phyloP scores from a whole-genome alignment of 352 stramenopile genomes.

The Phytophthora megakarya region DNA sequence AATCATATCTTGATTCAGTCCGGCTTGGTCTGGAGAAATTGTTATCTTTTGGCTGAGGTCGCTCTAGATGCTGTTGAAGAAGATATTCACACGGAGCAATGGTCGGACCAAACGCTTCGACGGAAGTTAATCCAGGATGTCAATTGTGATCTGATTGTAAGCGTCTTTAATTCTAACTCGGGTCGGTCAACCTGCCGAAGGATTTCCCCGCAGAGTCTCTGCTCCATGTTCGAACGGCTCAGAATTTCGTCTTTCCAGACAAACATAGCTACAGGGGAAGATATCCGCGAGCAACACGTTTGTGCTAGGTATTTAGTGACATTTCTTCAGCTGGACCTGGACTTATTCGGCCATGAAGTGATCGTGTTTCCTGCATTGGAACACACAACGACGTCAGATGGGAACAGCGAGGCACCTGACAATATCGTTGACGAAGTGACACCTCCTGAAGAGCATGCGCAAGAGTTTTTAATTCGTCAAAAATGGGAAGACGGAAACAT shows the following conservation, averaged over 20 bases:
- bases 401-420: constrained; percentile 1
- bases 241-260: background rate
- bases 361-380: constrained; percentile 59
- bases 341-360: constrained; percentile 58
- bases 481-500: constrained; percentile 23
- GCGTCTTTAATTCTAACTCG: constrained; percentile 52
- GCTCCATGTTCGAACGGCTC: constrained; percentile 14
- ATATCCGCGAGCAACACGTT: constrained; percentile 18
- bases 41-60: constrained; percentile 53
- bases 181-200: constrained; percentile 27
- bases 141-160: constrained; percentile 36
- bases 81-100: background rate
- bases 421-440: background rate
- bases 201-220: constrained; percentile 28
- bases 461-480: constrained; percentile 6
- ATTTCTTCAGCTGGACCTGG: constrained; percentile 56
- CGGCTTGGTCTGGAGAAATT: constrained; percentile 58
- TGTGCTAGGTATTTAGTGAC: constrained; percentile 48
- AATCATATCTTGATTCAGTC: constrained; percentile 47
- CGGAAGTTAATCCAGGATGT: constrained; percentile 25
- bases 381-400: background rate
- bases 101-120: constrained; percentile 7
- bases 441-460: constrained; percentile 11
- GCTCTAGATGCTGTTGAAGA: constrained; percentile 20
- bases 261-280: background rate